Conservation (phyloP, 1,284 basidiomycete genomes). For the Fomitopsis betulina region DNA sequence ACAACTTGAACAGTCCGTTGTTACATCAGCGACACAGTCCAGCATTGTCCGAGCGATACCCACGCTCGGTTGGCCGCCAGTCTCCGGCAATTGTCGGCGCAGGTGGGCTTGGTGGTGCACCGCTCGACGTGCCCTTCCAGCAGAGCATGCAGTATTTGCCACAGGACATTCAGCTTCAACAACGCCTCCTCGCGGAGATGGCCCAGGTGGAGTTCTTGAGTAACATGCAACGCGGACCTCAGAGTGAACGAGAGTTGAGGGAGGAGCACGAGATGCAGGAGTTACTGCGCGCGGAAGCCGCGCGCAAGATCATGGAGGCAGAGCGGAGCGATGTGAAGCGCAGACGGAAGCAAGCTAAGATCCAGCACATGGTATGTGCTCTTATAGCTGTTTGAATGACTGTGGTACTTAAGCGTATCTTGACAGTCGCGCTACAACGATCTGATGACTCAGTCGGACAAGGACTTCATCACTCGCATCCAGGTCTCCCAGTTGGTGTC, state of each 20-base stretch:
- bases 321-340: conserved; percentile 83
- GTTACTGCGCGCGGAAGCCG: conserved; percentile 66
- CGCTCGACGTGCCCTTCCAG: conserved; percentile 33
- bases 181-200: conserved; percentile 66
- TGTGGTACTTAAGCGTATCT: not conserved
- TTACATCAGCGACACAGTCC: conserved; percentile 35
- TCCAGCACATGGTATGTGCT: conserved; percentile 72
- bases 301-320: conserved; percentile 83
- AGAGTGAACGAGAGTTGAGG: conserved; percentile 17
- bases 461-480: conserved; percentile 99
- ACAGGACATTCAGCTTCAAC: conserved; percentile 67
- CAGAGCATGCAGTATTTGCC: conserved; percentile 47
- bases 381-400: not conserved
- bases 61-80: conserved; percentile 38
- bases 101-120: conserved; percentile 26
- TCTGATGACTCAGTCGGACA: conserved; percentile 98
- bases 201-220: conserved; percentile 63
- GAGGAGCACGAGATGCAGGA: conserved; percentile 54
- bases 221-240: conserved; percentile 50
- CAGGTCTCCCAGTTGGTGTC: conserved; percentile 98
- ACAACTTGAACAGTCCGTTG: conserved; percentile 41
- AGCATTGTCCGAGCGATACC: conserved; percentile 23
- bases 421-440: conserved; percentile 90
- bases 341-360: conserved; percentile 76
- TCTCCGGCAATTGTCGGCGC: conserved; percentile 38